These are phyloP conservation scores for Trichocladium antarcticum DNA, from an alignment of 495 filamentous ascomycete genomes.

Conservation along the genomic window DNA sequence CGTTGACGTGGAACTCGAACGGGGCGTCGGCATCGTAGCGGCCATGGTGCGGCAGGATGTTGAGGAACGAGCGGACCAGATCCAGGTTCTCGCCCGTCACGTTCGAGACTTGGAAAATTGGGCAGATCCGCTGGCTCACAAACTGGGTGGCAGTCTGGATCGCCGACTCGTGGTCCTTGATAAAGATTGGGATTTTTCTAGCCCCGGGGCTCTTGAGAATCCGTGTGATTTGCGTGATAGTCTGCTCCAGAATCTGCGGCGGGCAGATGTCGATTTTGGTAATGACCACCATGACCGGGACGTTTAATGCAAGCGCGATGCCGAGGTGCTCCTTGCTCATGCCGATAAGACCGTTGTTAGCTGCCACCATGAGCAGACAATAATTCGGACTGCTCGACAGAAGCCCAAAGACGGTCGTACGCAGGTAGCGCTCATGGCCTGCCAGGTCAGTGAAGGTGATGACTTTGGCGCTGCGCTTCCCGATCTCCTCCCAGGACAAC, in stretches of 20 bases:
- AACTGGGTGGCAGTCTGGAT: slow-evolving; percentile 95
- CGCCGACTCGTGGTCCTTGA: slow-evolving; percentile 82
- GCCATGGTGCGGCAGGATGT: slow-evolving; percentile 90
- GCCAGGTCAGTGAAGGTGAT: slow-evolving; percentile 95
- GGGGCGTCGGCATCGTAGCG: slow-evolving; percentile 79
- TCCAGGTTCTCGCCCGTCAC: slow-evolving; percentile 81
- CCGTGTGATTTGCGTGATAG: slow-evolving; percentile 78
- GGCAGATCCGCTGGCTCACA: slow-evolving; percentile 87
- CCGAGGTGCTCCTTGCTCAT: slow-evolving; percentile 98
- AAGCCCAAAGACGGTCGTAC: slow-evolving; percentile 93
- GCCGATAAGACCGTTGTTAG: slow-evolving; percentile 92
- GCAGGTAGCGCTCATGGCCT: slow-evolving; percentile 88
- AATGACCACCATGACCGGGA: slow-evolving; percentile 94
- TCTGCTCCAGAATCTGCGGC: slow-evolving; percentile 88
- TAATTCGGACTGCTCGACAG: slow-evolving; percentile 94
- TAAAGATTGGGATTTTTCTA: slow-evolving; percentile 93
- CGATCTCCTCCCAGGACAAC: slow-evolving; percentile 96
- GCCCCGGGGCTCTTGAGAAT: slow-evolving; percentile 92
- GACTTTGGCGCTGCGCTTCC: slow-evolving; percentile 87
- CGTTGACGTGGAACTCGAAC: slow-evolving; percentile 94
- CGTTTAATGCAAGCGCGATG: slow-evolving; percentile 88
- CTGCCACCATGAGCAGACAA: slow-evolving; percentile 95
- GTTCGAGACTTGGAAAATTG: slow-evolving; percentile 96
- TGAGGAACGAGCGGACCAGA: slow-evolving; percentile 77
- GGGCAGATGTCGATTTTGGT: slow-evolving; percentile 99